Evolutionary conservation across 2,329 filamentous ascomycete species (phyloP).

Genomic region (Elsinoe necatrix): DNA sequence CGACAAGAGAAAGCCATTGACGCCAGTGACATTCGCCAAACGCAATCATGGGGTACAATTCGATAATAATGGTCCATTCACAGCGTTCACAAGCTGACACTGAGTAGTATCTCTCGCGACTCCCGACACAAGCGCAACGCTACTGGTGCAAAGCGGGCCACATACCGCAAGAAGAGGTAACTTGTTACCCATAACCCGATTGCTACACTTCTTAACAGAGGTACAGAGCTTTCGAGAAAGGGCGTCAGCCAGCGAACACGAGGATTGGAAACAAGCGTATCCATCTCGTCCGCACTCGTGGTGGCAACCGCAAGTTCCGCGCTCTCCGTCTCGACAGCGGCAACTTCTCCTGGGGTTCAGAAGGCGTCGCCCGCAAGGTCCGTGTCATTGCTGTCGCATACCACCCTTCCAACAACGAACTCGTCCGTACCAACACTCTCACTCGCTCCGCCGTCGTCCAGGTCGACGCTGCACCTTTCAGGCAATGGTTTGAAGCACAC

Average conservation of each 20-base stretch:
- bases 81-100: conserved; percentile 30
- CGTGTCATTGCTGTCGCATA: conserved; percentile 97
- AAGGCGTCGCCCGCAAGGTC: conserved; percentile 97
- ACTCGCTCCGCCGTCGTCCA: conserved; percentile 98
- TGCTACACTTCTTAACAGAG: conserved; percentile 51
- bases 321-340: conserved; percentile 96
- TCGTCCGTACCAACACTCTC: conserved; percentile 99
- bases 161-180: conserved; percentile 52
- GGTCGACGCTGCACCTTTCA: conserved; percentile 96
- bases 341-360: conserved; percentile 99
- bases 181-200: conserved; percentile 43
- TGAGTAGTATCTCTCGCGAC: conserved; percentile 88
- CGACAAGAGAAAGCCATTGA: conserved; percentile 4
- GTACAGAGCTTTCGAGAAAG: conserved; percentile 99
- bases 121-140: conserved; percentile 99
- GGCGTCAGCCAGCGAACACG: conserved; percentile 98
- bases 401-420: conserved; percentile 99
- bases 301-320: conserved; percentile 99
- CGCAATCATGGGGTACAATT: conserved; percentile 46
- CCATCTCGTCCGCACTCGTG: conserved; percentile 92
- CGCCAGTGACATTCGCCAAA: conserved; percentile 35
- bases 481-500: conserved; percentile 99
- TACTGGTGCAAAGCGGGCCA: conserved; percentile 79
- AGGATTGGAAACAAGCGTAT: conserved; percentile 96
- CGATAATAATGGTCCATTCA: conserved; percentile 19